Conservation (phyloP, 345 rosid species). For the Garcia nutans region DNA sequence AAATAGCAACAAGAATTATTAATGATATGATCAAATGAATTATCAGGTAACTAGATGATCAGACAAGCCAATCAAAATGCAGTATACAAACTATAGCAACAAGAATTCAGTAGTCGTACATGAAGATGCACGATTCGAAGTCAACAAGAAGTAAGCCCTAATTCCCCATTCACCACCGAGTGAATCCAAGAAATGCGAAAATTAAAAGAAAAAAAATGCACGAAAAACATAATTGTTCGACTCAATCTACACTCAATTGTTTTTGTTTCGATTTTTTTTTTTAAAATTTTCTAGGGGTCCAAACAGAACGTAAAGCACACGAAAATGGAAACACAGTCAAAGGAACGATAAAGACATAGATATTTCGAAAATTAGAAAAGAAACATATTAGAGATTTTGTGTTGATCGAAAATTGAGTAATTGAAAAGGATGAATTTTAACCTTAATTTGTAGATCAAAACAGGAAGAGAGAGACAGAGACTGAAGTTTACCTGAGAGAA, state of each 20-base stretch:
- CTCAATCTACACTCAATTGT: neutral
- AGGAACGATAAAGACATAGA: neutral
- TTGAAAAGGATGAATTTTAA: neutral
- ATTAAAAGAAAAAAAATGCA: too few relatives aligned
- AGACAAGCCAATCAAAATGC: neutral
- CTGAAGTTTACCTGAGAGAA: conserved; percentile 4
- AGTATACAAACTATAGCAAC: neutral
- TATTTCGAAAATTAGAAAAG: neutral
- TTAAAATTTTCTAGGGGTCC: neutral
- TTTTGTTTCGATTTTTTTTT: neutral
- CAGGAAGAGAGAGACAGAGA: neutral
- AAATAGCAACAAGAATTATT: too few relatives aligned
- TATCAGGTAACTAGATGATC: neutral
- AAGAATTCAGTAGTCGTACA: neutral
- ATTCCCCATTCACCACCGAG: neutral
- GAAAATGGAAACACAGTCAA: neutral
- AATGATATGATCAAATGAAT: too few relatives aligned
- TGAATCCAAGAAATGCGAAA: neutral
- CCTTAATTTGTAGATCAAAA: neutral
- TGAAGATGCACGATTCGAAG: neutral
- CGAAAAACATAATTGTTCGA: too few relatives aligned
- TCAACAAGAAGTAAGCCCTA: neutral
- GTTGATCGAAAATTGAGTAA: neutral
- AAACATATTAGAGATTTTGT: neutral
- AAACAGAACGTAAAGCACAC: neutral